Evolutionary conservation across 345 rosid genomes (phyloP).

Genomic region (Abelmoschus esculentus): DNA sequence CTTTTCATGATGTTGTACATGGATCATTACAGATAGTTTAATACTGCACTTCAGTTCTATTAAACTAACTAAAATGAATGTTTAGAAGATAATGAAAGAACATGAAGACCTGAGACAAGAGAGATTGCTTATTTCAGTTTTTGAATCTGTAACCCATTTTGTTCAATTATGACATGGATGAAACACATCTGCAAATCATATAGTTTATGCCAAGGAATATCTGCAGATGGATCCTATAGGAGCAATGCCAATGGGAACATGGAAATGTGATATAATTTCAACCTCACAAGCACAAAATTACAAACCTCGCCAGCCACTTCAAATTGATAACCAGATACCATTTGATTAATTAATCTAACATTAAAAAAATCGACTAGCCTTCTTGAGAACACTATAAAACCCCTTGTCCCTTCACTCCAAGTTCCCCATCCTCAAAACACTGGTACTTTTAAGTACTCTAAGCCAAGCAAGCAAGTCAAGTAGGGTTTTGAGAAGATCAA

Average conservation of each 20-base stretch:
- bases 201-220: slow-evolving; percentile 1
- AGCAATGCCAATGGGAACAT: background rate
- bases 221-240: background rate
- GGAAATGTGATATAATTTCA: slow-evolving; percentile 18
- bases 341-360: background rate
- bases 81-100: no score
- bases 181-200: background rate
- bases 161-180: no score
- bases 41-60: no score
- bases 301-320: slow-evolving; percentile 30
- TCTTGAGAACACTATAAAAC: slow-evolving; percentile 37
- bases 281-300: slow-evolving; percentile 25
- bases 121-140: no score
- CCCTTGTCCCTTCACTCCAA: slow-evolving; percentile 13
- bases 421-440: slow-evolving; percentile 19
- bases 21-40: no score
- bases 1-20: no score
- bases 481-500: slow-evolving; percentile 12
- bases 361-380: slow-evolving; percentile 1
- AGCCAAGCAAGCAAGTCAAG: background rate
- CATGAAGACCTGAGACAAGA: no score
- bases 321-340: slow-evolving; percentile 9
- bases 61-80: no score
- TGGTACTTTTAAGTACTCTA: slow-evolving; percentile 7
- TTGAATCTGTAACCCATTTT: no score